Evolutionary conservation across 2,329 filamentous ascomycete species (phyloP), one percentile per base, ranked within the genome.

Genomic region (Apiospora rasikravindrae): DNA sequence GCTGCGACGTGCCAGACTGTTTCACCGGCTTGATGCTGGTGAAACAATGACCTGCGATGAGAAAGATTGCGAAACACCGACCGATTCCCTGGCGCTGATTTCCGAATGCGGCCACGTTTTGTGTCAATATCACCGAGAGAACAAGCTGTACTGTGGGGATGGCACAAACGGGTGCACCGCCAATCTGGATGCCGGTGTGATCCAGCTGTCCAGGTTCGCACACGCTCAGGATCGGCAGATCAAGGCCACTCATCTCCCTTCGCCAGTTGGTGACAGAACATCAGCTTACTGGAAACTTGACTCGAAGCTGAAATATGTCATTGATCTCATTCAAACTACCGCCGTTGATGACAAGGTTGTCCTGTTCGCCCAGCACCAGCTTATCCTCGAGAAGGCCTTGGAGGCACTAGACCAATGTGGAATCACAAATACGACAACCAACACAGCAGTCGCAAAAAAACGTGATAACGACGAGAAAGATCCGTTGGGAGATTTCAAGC

Each of bases 291-390:
- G 13, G 10, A 2, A 11, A 2, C 57, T 68, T 10, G 33, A 42
- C 47, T 73, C 76, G 22, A 81, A 81, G 67, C 69, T 77, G 1
- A 42, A 67, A n/a, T 72, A 72, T 29, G 76, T 81, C 22, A 51
- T 73, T 6, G 64, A 74, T 1, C 69, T 61, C 5, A 75, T 80
- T 33, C 51, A 71, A 1, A 10, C 29, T 1, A 73, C 77, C 2
- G 73, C 77, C 0, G 2, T 64, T 0, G 69, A 72, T 8, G 78
- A 80, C 1, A 73, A 75, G 14, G 77, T 81, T 6, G 73, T 86
- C 2, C 69, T 86, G 6, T 86, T 86, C 72, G 80, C 78, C 1
- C 82, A 84, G 68, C 81, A 80, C 69, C 47, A 76, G 0, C 67
- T 71, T 14, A 76, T 85, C 37, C 75, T 80, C 64, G 33, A 73